phyloP scores from a whole-genome alignment of 345 rosid genomes.

The Rubroshorea leprosula region DNA sequence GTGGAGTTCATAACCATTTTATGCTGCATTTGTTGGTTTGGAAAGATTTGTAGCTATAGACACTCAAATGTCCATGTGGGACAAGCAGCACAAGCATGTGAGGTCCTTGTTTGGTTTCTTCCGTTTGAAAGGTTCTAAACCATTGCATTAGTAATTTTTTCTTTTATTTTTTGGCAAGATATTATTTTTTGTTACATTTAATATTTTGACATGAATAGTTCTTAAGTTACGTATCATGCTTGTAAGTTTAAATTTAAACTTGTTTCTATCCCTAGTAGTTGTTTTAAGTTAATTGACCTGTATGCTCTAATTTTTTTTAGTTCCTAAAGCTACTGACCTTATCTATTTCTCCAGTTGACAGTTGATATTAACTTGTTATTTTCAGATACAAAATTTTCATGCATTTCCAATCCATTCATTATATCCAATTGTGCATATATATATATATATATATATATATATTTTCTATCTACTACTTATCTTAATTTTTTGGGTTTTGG shows the following conservation, averaged over 20 bases:
- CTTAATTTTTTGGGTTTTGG: slow-evolving; percentile 3
- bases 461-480: not conserved
- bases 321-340: not conserved
- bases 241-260: too few species aligned
- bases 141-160: too few species aligned
- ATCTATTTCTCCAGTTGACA: too few species aligned
- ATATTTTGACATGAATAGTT: too few species aligned
- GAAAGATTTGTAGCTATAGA: not conserved
- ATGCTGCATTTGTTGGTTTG: not conserved
- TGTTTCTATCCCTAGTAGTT: too few species aligned
- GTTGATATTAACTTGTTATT: not conserved
- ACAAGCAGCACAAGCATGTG: not conserved
- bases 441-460: too few species aligned
- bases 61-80: not conserved
- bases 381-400: not conserved
- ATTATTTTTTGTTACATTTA: too few species aligned
- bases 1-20: not conserved
- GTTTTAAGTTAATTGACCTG: not conserved
- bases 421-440: not conserved
- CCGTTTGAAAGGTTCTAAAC: too few species aligned
- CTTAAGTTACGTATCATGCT: not conserved
- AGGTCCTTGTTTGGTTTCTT: not conserved
- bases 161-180: too few species aligned
- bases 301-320: not conserved
- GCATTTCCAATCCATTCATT: not conserved